Evolutionary conservation across 139 green algal genomes (phyloP).

Genomic region (Tetradesmus lagerheimii): DNA sequence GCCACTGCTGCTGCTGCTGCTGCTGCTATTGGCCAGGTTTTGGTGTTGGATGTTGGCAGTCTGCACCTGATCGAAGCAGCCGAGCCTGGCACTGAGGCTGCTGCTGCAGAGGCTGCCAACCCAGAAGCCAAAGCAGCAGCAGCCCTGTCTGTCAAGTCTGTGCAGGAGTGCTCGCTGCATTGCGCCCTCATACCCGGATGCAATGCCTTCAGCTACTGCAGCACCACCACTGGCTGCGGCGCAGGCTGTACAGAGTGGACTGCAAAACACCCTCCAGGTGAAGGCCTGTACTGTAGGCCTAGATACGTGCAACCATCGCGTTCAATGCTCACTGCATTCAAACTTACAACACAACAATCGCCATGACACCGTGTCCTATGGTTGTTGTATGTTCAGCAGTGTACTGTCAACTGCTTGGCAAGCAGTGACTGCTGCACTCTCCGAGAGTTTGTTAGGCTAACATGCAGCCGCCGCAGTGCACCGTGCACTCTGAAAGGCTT

Average conservation of each 20-base stretch:
- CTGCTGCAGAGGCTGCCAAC: background rate
- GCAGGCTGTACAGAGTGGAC: slow-evolving; percentile 1
- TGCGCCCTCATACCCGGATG: background rate
- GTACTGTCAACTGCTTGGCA: no score
- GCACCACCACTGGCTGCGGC: background rate
- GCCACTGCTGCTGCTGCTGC: background rate
- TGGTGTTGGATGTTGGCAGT: slow-evolving; percentile 7
- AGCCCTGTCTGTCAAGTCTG: background rate
- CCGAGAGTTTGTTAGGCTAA: no score
- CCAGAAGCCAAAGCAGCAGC: background rate
- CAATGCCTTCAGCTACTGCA: slow-evolving; percentile 14
- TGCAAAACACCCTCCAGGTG: background rate
- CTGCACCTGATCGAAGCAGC: background rate
- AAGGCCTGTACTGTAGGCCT: no score
- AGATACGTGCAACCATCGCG: no score
- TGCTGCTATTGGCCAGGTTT: background rate
- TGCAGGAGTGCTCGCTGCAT: background rate
- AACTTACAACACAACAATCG: no score
- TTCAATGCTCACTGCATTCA: no score
- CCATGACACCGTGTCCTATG: no score
- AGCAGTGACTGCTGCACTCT: no score
- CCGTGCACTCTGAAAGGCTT: no score
- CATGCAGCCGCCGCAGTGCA: no score
- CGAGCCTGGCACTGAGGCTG: background rate
- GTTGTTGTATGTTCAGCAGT: no score